Base-by-base conservation (phyloP, 371 early-diverging fungal species). In the Rhizopus microsporus region DNA sequence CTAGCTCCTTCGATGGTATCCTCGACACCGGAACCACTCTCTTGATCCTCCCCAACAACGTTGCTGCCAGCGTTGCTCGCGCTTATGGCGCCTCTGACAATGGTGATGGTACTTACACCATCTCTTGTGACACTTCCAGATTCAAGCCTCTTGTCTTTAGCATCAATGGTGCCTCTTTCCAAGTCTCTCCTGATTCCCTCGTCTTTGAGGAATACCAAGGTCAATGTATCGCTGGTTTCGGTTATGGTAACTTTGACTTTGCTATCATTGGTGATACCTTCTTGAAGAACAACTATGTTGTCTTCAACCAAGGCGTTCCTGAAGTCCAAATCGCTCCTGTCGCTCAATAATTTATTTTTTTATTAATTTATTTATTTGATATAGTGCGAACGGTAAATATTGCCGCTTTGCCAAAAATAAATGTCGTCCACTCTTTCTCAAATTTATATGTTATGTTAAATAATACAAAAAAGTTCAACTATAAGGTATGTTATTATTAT, bases 11-110 rank as follows among this genome's bases (percentile, higher is more conserved):
- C 54, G n/a, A 33, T 7, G 84, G 73, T 12, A 82, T 84, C 54
- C 53, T 86, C 40, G 86, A 86, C 51, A 86, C 86, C 3, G 84
- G 86, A 30, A 84, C 86, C 39, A 84, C 82, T 7, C 65, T 86
- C 32, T 68, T 85, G 59, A 70, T 85, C 32, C 72, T 83, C 43
- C 75, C 76, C 33, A 64, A 72, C 9, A 51, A 62, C n/a, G 61
- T 75, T 8, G 78, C 78, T 32, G 49, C 51, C 23, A 31, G 34
- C 1, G 40, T 60, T 37, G 66, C 66, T 31, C 13, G 30, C 2
- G 53, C 51, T n/a, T 60, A 60, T 34, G 57, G 57, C 43, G 66
- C 66, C 29, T 56, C 33, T 3, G 60, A 52, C 49, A 65, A 65
- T 37, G 56, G 57, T 38, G 66, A 65, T 9, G 66, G 66, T 38